Evolutionary conservation across 2,329 filamentous ascomycete genomes (phyloP).

Genomic region (Nothophaeocryptopus gaeumannii): DNA sequence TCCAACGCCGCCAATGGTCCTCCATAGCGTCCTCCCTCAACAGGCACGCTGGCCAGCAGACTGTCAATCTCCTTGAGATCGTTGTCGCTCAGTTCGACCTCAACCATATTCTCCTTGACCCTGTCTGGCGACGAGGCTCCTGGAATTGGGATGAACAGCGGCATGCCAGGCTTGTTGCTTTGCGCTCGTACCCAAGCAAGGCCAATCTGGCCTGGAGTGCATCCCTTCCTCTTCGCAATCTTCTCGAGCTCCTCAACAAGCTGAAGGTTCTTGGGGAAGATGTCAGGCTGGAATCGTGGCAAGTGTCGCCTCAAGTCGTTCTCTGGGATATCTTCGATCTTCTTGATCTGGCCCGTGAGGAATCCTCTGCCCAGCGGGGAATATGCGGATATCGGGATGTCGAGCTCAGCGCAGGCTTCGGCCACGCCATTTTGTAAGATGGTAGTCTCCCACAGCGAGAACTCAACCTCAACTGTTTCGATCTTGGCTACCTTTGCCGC

Average conservation of each 20-base stretch:
- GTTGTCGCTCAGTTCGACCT: conserved; percentile 44
- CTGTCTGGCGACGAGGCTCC: conserved; percentile 39
- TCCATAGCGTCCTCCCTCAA: conserved; percentile 44
- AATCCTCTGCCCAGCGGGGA: conserved; percentile 66
- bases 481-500: conserved; percentile 56
- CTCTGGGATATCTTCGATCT: conserved; percentile 54
- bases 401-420: conserved; percentile 56
- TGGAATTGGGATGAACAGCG: conserved; percentile 46
- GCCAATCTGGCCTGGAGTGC: conserved; percentile 47
- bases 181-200: conserved; percentile 49
- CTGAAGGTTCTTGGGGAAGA: conserved; percentile 63
- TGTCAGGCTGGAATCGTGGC: conserved; percentile 62
- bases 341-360: conserved; percentile 54
- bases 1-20: conserved; percentile 19
- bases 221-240: conserved; percentile 58
- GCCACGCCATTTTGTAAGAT: conserved; percentile 59
- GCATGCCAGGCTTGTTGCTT: conserved; percentile 43
- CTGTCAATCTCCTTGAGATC: conserved; percentile 53
- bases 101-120: conserved; percentile 41
- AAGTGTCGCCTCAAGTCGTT: conserved; percentile 46
- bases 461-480: conserved; percentile 59
- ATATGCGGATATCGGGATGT: conserved; percentile 70
- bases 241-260: conserved; percentile 58
- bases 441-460: conserved; percentile 57
- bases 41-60: conserved; percentile 48